Evolutionary conservation across 2,329 filamentous ascomycete species (phyloP).

Genomic region (Penicillium digitatum): DNA sequence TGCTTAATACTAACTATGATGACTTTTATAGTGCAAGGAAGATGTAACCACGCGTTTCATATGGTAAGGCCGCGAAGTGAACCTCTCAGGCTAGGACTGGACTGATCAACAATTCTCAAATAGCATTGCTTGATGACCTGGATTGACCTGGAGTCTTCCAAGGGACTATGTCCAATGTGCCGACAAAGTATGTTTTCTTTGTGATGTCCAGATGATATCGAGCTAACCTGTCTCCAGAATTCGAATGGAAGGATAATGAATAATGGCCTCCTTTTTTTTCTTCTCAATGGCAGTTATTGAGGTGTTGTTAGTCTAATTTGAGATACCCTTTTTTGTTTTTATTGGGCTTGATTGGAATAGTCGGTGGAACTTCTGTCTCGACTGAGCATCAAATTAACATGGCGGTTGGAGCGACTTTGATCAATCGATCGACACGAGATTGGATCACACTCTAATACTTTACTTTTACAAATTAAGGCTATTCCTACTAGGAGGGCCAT

Average conservation of each 20-base stretch:
- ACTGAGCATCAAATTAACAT: neutral
- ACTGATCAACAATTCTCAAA: slow-evolving; percentile 4
- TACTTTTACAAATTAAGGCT: neutral
- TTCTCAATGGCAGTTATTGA: slow-evolving; percentile 1
- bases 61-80: slow-evolving; percentile 59
- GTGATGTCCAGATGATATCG: neutral
- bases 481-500: neutral
- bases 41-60: slow-evolving; percentile 96
- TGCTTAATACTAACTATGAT: slow-evolving; percentile 8
- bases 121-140: slow-evolving; percentile 84
- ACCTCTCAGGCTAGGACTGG: slow-evolving; percentile 3
- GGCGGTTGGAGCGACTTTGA: neutral
- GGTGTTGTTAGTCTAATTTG: slow-evolving; percentile 2
- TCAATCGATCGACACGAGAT: neutral
- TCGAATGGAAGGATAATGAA: slow-evolving; percentile 50
- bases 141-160: slow-evolving; percentile 91
- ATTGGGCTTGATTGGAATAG: neutral
- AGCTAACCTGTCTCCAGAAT: slow-evolving; percentile 40
- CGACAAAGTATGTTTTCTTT: slow-evolving; percentile 66
- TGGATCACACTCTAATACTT: neutral
- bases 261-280: slow-evolving; percentile 10
- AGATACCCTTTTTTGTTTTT: slow-evolving; percentile 8
- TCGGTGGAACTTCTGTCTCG: neutral
- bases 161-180: slow-evolving; percentile 96
- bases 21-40: slow-evolving; percentile 69